These are phyloP conservation scores for Fusarium coffeatum DNA, from an alignment of 2,329 filamentous ascomycete genomes.

Conservation along the genomic window DNA sequence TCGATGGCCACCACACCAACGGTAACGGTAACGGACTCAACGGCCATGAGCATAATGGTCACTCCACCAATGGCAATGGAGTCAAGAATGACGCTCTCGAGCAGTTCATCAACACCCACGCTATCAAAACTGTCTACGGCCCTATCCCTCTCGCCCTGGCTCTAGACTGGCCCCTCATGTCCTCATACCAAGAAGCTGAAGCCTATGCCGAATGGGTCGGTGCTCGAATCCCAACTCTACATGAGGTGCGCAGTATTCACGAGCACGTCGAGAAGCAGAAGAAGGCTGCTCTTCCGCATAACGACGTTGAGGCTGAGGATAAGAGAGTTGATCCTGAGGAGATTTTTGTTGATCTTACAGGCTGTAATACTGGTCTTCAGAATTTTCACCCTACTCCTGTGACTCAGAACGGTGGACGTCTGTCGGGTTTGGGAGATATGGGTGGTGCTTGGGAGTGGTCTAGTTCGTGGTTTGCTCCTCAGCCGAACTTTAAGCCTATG, in stretches of 20 bases:
- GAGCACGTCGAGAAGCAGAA: not conserved
- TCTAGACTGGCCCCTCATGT: too few species aligned
- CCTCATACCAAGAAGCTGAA: too few species aligned
- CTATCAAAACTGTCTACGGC: not conserved
- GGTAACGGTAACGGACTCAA: not conserved
- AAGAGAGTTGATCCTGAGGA: not conserved
- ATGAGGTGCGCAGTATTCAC: too few species aligned
- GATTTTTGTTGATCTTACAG: not conserved
- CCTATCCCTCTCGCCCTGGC: too few species aligned
- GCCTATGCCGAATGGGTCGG: too few species aligned
- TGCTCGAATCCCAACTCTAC: too few species aligned
- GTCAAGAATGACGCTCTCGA: not conserved
- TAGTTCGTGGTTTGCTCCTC: not conserved
- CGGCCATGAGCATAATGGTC: not conserved
- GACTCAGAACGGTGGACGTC: not conserved
- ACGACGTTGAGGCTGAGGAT: not conserved
- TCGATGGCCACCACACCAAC: not conserved
- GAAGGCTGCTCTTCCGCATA: not conserved
- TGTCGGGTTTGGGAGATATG: conserved; percentile 1
- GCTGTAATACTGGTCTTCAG: not conserved
- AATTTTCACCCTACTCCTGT: not conserved
- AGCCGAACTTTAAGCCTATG: not conserved
- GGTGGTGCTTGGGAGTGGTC: not conserved
- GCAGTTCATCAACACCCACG: not conserved
- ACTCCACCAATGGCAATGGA: not conserved